A percentile compares a stretch with the other conserved stretches of the same genome.
phyloP scores from a whole-genome alignment of 371 early-diverging fungal genomes.

The Lichtheimia ramosa region DNA sequence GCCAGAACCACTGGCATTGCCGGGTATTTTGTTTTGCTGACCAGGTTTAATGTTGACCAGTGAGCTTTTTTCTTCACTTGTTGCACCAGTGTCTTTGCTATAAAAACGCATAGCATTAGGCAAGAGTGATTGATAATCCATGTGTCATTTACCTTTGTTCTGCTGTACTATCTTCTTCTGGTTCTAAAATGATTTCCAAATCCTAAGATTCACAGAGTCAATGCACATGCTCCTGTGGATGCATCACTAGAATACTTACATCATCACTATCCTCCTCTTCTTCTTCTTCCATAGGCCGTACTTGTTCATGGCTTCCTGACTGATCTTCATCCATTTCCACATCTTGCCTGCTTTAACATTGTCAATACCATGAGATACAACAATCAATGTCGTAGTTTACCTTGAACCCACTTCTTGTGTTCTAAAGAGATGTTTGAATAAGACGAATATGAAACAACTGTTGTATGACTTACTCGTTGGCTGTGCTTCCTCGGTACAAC shows the following conservation, averaged over 20 bases:
- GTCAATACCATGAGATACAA: not conserved
- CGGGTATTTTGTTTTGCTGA: conserved; percentile 29
- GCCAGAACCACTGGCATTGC: not conserved
- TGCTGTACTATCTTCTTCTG: conserved; percentile 40
- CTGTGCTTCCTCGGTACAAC: conserved; percentile 18
- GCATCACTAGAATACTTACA: conserved; percentile 26
- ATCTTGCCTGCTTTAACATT: not conserved
- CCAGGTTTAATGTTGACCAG: conserved; percentile 66
- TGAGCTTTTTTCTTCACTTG: conserved; percentile 22
- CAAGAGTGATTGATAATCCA: too few species aligned
- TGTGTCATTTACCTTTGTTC: not conserved
- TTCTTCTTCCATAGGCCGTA: conserved; percentile 26
- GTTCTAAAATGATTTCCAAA: conserved; percentile 67
- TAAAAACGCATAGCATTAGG: too few species aligned
- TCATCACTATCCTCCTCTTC: conserved; percentile 52
- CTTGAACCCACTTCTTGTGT: conserved; percentile 17
- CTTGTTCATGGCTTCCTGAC: conserved; percentile 26
- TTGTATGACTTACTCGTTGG: conserved; percentile 20
- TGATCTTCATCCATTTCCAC: conserved; percentile 19
- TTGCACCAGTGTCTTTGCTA: conserved; percentile 8
- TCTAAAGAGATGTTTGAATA: conserved; percentile 1
- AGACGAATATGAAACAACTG: not conserved
- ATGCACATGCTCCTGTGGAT: not conserved
- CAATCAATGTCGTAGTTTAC: not conserved
- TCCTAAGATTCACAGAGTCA: conserved; percentile 37